These are phyloP conservation scores for Suillus luteus DNA, from an alignment of 768 basidiomycete genomes.

Conservation along the genomic window DNA sequence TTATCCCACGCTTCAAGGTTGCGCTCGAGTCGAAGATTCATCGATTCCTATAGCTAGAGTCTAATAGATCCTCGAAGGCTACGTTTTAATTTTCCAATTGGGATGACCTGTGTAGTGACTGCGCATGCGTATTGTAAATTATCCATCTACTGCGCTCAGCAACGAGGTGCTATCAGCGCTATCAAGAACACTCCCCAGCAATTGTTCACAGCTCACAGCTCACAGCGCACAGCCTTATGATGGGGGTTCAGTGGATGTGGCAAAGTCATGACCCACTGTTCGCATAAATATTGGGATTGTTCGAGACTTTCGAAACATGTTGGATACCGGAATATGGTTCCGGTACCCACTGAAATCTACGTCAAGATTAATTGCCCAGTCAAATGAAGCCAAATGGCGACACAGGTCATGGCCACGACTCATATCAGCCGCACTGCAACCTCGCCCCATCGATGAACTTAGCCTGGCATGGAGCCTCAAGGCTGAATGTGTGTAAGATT, in stretches of 20 bases:
- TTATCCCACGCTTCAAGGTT: not conserved
- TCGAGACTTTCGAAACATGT: not conserved
- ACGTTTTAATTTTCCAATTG: not conserved
- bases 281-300: not conserved
- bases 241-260: no score
- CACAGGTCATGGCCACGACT: no score
- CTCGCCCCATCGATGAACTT: not conserved
- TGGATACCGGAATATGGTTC: not conserved
- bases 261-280: no score
- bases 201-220: not conserved
- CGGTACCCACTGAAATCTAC: not conserved
- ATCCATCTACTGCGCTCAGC: not conserved
- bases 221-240: not conserved
- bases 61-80: not conserved
- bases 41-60: no score
- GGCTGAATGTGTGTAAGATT: not conserved
- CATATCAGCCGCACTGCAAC: not conserved
- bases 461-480: not conserved
- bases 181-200: not conserved
- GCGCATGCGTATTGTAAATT: not conserved
- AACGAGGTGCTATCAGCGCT: not conserved
- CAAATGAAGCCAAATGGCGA: constrained; percentile 1
- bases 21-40: no score
- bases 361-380: not conserved
- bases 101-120: not conserved